A percentile compares a stretch with the other conserved stretches of the same genome.
Conservation (phyloP, 805 yeast species). For the Ogataea paraovalis region DNA sequence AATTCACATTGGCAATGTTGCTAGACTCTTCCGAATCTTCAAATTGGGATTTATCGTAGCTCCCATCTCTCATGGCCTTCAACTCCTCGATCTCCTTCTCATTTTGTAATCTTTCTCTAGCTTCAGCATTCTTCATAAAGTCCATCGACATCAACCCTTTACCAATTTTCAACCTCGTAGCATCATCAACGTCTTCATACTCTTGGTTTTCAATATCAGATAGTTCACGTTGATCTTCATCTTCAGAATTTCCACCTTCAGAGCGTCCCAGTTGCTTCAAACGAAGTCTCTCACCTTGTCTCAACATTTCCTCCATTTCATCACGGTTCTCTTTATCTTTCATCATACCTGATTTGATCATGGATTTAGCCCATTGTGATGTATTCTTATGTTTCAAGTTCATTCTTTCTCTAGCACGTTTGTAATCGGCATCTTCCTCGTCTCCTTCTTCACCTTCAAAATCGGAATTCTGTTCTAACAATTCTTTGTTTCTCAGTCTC, state of each 20-base stretch:
- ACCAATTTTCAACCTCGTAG: conserved; percentile 47
- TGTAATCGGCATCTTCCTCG: conserved; percentile 61
- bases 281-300: conserved; percentile 77
- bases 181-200: conserved; percentile 36
- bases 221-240: conserved; percentile 39
- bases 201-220: conserved; percentile 48
- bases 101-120: conserved; percentile 58
- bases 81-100: conserved; percentile 47
- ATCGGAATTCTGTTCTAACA: conserved; percentile 56
- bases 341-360: conserved; percentile 85
- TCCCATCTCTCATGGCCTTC: conserved; percentile 41
- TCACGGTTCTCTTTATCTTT: conserved; percentile 81
- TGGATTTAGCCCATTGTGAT: conserved; percentile 84
- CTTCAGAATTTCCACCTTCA: conserved; percentile 37
- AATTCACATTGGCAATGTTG: conserved; percentile 38
- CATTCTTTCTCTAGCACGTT: conserved; percentile 91
- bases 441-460: conserved; percentile 45
- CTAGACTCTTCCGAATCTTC: conserved; percentile 34
- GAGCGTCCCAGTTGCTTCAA: conserved; percentile 68
- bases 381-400: conserved; percentile 83
- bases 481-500: conserved; percentile 59
- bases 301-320: conserved; percentile 91
- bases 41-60: conserved; percentile 35
- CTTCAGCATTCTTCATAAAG: conserved; percentile 89
- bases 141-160: conserved; percentile 94